Percentiles rank a stretch among this genome's conserved stretches.
These are phyloP conservation scores for Fusarium sp. DNA, from an alignment of 2,329 filamentous ascomycete species.

Conservation along the genomic window DNA sequence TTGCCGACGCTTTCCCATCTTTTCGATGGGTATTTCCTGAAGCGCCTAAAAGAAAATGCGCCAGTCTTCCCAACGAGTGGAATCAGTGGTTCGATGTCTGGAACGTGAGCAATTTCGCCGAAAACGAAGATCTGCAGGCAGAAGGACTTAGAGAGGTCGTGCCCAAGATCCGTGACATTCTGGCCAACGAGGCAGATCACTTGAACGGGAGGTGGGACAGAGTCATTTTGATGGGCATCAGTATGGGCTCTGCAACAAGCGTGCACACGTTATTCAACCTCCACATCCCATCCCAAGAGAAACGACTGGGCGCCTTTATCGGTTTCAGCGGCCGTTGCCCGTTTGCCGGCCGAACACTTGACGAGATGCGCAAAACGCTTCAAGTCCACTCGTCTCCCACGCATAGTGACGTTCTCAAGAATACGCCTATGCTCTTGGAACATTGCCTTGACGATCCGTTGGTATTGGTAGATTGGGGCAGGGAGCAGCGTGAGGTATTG, in stretches of 20 bases:
- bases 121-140: slow-evolving; percentile 57
- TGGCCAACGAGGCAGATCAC: slow-evolving; percentile 50
- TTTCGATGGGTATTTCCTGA: slow-evolving; percentile 63
- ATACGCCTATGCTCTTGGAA: slow-evolving; percentile 58
- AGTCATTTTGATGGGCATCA: slow-evolving; percentile 59
- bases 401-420: slow-evolving; percentile 46
- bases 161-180: slow-evolving; percentile 46
- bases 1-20: slow-evolving; percentile 56
- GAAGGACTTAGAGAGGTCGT: slow-evolving; percentile 56
- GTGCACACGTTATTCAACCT: slow-evolving; percentile 54
- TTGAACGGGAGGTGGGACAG: slow-evolving; percentile 53
- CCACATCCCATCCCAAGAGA: slow-evolving; percentile 28
- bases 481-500: slow-evolving; percentile 51
- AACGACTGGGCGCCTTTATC: slow-evolving; percentile 50
- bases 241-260: slow-evolving; percentile 58
- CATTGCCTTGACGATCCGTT: slow-evolving; percentile 59
- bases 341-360: slow-evolving; percentile 49
- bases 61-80: slow-evolving; percentile 37
- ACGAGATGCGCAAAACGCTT: slow-evolving; percentile 40
- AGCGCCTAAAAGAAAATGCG: slow-evolving; percentile 49
- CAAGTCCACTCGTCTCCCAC: not conserved
- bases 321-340: slow-evolving; percentile 54
- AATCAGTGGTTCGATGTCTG: slow-evolving; percentile 65
- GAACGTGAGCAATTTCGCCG: slow-evolving; percentile 54
- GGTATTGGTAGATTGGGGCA: slow-evolving; percentile 54